These are phyloP conservation scores for Cubamyces lactineus DNA, from an alignment of 768 basidiomycete genomes.

Conservation along the genomic window DNA sequence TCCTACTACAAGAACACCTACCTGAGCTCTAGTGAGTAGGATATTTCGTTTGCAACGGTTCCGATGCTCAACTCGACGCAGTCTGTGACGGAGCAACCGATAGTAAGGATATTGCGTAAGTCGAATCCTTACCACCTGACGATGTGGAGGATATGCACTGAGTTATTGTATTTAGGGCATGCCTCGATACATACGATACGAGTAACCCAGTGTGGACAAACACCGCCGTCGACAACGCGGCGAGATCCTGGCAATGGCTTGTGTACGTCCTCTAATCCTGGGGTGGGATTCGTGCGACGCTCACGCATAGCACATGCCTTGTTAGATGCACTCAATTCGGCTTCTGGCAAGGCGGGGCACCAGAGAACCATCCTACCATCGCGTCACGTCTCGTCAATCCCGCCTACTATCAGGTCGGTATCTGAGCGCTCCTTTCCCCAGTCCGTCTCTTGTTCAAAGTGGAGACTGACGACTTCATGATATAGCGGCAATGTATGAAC, in stretches of 20 bases:
- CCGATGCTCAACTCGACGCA: neutral
- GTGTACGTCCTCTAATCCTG: slow-evolving; percentile 40
- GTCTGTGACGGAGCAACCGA: slow-evolving; percentile 21
- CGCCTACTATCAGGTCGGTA: slow-evolving; percentile 50
- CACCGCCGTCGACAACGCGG: slow-evolving; percentile 48
- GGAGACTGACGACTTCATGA: neutral
- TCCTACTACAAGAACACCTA: slow-evolving; percentile 53
- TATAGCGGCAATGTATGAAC: slow-evolving; percentile 60
- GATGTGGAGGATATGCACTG: slow-evolving; percentile 27
- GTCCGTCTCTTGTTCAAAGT: no score
- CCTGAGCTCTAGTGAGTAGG: slow-evolving; percentile 45
- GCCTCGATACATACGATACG: slow-evolving; percentile 43
- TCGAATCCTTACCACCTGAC: no score
- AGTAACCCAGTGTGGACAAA: slow-evolving; percentile 51
- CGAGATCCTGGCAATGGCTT: slow-evolving; percentile 73
- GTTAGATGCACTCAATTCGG: slow-evolving; percentile 70
- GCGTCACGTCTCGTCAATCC: slow-evolving; percentile 55
- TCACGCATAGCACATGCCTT: slow-evolving; percentile 28
- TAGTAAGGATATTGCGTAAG: neutral
- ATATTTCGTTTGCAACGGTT: neutral
- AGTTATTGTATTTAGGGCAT: slow-evolving; percentile 49
- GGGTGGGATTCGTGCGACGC: slow-evolving; percentile 45
- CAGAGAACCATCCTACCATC: slow-evolving; percentile 40
- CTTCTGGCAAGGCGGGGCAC: slow-evolving; percentile 42
- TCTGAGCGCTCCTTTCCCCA: no score